Percentiles rank a stretch among this genome's conserved stretches.
Conservation (phyloP, 441 rosid genomes). For the Adansonia gregorii region DNA sequence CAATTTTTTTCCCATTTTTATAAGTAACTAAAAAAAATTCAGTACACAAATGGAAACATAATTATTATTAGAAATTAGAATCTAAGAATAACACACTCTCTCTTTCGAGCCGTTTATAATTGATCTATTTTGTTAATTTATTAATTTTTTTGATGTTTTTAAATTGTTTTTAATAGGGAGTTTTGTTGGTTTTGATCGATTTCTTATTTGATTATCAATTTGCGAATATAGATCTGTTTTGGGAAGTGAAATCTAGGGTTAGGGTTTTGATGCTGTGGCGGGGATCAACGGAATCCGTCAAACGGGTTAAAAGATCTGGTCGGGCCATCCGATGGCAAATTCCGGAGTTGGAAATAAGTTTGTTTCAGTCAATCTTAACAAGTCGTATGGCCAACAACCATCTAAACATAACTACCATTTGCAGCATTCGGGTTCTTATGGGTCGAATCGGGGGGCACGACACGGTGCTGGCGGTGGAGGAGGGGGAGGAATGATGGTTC, state of each 20-base stretch:
- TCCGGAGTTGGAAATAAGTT: conserved; percentile 80
- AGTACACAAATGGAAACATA: not conserved
- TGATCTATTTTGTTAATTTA: not conserved
- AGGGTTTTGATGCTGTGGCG: conserved; percentile 65
- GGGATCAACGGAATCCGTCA: conserved; percentile 60
- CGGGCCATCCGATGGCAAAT: conserved; percentile 82
- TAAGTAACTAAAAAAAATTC: not conserved
- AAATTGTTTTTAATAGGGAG: not conserved
- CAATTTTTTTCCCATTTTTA: not conserved
- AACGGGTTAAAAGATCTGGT: conserved; percentile 33
- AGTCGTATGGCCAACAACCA: conserved; percentile 81
- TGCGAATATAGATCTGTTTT: conserved; percentile 14
- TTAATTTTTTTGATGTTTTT: not conserved
- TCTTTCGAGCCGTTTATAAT: not conserved
- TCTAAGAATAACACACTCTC: not conserved
- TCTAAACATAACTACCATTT: conserved; percentile 42
- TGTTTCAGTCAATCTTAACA: conserved; percentile 79
- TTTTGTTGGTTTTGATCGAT: not conserved
- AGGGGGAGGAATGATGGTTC: conserved; percentile 88
- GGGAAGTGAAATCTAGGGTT: conserved; percentile 36
- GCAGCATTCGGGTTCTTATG: conserved; percentile 48
- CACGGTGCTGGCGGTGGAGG: conserved; percentile 54
- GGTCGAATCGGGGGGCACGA: conserved; percentile 46
- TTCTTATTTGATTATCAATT: not conserved
- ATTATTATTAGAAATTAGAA: not conserved